Conservation (phyloP, 176 grass and related monocot species). For the Luzula sylvatica region DNA sequence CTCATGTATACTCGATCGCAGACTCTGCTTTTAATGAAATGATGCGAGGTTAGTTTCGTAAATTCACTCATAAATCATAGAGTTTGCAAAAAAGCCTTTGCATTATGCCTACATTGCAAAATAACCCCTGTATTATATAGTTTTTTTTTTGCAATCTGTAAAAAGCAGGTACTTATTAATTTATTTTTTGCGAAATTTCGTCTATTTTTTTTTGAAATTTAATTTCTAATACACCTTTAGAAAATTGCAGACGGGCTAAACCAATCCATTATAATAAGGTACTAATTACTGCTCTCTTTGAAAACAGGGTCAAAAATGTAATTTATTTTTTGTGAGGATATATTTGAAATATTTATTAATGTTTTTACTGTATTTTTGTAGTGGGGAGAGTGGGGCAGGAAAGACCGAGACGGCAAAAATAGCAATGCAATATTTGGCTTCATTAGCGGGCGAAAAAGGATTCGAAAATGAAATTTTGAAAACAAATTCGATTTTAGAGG, state of each 20-base stretch:
- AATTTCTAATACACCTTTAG: slow-evolving; percentile 32
- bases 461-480: slow-evolving; percentile 86
- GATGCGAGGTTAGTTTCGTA: slow-evolving; percentile 50
- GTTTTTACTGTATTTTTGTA: slow-evolving; percentile 30
- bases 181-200: background rate
- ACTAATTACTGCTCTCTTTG: slow-evolving; percentile 11
- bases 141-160: too few species aligned
- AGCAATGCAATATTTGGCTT: slow-evolving; percentile 94
- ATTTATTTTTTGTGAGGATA: background rate
- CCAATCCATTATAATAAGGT: slow-evolving; percentile 99
- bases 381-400: slow-evolving; percentile 94
- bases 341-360: slow-evolving; percentile 5
- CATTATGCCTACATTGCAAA: background rate
- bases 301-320: background rate
- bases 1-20: slow-evolving; percentile 93
- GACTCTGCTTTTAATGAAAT: slow-evolving; percentile 89
- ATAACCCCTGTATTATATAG: too few species aligned
- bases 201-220: slow-evolving; percentile 24
- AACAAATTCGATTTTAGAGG: slow-evolving; percentile 80
- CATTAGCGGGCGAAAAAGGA: slow-evolving; percentile 57
- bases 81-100: too few species aligned
- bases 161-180: too few species aligned
- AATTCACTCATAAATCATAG: slow-evolving; percentile 8
- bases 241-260: slow-evolving; percentile 73
- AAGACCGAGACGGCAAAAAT: slow-evolving; percentile 99